Conservation (phyloP, 768 basidiomycete genomes). For the Mycena epipterygia region DNA sequence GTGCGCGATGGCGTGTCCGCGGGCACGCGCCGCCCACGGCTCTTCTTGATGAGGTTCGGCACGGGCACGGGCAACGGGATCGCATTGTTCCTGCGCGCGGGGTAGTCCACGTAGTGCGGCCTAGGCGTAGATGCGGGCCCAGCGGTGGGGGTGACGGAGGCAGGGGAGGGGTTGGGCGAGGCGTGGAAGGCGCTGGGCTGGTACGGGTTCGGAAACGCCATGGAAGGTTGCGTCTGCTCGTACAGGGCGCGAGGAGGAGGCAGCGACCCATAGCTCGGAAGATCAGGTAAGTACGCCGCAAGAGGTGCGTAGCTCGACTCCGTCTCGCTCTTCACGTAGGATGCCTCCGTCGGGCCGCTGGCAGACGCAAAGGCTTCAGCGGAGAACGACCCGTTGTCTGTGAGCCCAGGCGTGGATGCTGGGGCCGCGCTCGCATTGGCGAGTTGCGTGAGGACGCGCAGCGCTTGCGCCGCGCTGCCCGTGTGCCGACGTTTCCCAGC, state of each 20-base stretch:
- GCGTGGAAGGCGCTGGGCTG: neutral
- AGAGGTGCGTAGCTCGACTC: neutral
- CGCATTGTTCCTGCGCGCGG: constrained; percentile 45
- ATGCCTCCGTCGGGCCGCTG: neutral
- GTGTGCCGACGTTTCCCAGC: constrained; percentile 20
- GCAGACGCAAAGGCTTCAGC: neutral
- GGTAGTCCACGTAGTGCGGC: neutral
- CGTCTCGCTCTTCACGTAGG: neutral
- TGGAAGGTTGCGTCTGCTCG: constrained; percentile 1
- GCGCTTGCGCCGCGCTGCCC: constrained; percentile 33
- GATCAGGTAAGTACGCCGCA: neutral
- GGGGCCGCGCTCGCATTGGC: neutral
- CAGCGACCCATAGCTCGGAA: no score
- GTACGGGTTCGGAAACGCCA: neutral
- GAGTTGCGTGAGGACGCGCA: constrained; percentile 28
- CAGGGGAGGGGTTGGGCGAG: neutral
- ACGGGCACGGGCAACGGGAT: constrained; percentile 66
- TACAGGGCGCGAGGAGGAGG: neutral
- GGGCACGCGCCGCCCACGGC: constrained; percentile 72
- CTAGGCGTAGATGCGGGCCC: no score
- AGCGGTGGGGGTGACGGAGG: no score
- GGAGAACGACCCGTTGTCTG: neutral
- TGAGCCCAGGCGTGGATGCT: neutral
- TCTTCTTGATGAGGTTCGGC: constrained; percentile 74
- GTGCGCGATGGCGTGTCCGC: neutral